Evolutionary conservation across 768 basidiomycete genomes (phyloP), one percentile per base, ranked within the genome.

Genomic region (Guyanaporus albipodus): DNA sequence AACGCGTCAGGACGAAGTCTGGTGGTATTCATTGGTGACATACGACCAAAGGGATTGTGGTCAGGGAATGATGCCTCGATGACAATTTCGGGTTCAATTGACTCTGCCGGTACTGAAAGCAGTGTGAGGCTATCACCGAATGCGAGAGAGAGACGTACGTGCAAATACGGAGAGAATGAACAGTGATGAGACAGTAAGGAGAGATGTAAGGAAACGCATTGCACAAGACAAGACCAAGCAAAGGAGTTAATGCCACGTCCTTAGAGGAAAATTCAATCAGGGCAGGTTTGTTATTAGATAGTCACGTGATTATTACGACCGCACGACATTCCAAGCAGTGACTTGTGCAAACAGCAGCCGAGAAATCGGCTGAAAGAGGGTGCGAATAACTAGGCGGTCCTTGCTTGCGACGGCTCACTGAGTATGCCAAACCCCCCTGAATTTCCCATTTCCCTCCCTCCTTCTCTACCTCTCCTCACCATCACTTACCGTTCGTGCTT

Each of bases 21-120:
- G 50, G 21, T 2, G 1, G 12, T 3, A 2, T 22, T 32, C 17
- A 17, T 26, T 32, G 18, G 49, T 42, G 40, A 77, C 87, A 53
- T 64, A 89, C 88, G 85, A 57, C 82, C 83, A 57, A 90, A 88
- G 2, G 80, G 75, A 59, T 91, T 90, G 39, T 72, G 71, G 53
- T 87, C 83, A 14, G 81, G 78, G 63, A 89, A 91, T 7, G 74
- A 69, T 46, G 82, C 81, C 52, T 66, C 54, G 11, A 73, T 67
- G 32, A 66, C 42, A 47, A 90, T 69, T 60, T 82, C 83, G 38
- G 80, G 82, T 52, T 78, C 79, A 24, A 50, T 56, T 29, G 64
- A 46, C 35, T 71, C 73, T 28, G 58, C 53, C 15, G 52, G 57
- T 46, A 63, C 58, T 59, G 38, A 44, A 39, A 7, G 26, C 6